phyloP scores from a whole-genome alignment of 352 stramenopile genomes.

The Ophiocytium majus region DNA sequence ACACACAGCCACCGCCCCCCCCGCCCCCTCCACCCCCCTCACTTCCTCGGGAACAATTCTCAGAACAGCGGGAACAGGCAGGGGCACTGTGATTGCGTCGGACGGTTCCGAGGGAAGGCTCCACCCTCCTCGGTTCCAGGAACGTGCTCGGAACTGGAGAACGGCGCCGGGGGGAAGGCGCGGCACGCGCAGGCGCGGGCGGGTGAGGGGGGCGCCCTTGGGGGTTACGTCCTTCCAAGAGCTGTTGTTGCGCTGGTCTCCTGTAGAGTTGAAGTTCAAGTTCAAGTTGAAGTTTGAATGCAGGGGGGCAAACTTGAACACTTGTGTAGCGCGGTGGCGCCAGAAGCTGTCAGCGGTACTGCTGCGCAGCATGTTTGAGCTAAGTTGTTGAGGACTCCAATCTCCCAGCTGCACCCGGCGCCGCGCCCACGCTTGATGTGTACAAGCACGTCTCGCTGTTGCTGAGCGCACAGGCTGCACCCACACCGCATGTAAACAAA shows the following conservation, averaged over 20 bases:
- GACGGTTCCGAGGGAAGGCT: neutral
- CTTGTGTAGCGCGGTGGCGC: too few species aligned
- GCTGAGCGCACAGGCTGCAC: too few species aligned
- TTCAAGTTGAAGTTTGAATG: neutral
- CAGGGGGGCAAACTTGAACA: neutral
- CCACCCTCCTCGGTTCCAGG: neutral
- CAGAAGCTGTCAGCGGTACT: too few species aligned
- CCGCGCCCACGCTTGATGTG: too few species aligned
- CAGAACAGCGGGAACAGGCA: neutral
- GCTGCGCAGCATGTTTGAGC: neutral
- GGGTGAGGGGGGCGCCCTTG: neutral
- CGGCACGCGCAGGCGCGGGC: neutral
- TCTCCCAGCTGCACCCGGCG: too few species aligned
- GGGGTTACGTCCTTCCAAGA: neutral
- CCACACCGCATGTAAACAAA: too few species aligned
- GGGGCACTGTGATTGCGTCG: neutral
- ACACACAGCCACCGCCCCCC: neutral
- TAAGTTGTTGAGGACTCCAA: neutral
- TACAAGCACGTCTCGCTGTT: too few species aligned
- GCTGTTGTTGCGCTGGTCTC: neutral
- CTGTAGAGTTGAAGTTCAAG: neutral
- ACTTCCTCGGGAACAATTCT: neutral
- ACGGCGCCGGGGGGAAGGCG: neutral
- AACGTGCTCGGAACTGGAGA: neutral
- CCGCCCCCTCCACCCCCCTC: neutral